phyloP scores from a whole-genome alignment of 2,329 filamentous ascomycete genomes.

The Trichoderma sp. region DNA sequence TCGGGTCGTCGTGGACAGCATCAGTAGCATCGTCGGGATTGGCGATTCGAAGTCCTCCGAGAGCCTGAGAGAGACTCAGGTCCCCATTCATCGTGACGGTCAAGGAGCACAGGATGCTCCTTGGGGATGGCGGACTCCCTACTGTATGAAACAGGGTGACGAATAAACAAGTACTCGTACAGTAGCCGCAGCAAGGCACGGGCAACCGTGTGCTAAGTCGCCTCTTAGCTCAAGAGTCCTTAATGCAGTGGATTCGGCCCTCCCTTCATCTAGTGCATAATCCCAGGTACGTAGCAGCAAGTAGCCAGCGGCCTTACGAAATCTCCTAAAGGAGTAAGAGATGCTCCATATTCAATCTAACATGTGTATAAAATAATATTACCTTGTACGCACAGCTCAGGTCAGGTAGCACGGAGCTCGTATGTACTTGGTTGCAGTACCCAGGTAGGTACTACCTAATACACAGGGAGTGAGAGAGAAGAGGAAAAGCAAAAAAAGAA shows the following conservation, averaged over 20 bases:
- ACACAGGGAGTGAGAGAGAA: background rate
- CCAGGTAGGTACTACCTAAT: background rate
- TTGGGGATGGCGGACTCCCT: constrained; percentile 20
- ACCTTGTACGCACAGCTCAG: background rate
- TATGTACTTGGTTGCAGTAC: background rate
- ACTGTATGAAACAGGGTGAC: constrained; percentile 15
- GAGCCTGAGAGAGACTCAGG: constrained; percentile 84
- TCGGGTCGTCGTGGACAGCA: constrained; percentile 30
- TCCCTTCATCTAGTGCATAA: constrained; percentile 10
- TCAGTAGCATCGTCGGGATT: constrained; percentile 78
- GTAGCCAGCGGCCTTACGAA: background rate
- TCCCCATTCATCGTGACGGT: constrained; percentile 76
- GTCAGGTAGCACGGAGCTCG: background rate
- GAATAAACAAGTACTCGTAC: constrained; percentile 18
- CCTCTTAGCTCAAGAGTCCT: constrained; percentile 8
- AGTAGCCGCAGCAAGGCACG: constrained; percentile 10
- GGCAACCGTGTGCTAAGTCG: constrained; percentile 9
- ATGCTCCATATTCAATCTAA: background rate
- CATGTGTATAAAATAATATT: background rate
- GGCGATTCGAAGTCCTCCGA: constrained; percentile 93
- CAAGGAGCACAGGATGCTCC: constrained; percentile 21
- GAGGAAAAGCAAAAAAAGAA: background rate
- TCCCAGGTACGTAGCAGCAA: background rate
- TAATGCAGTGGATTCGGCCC: constrained; percentile 3
- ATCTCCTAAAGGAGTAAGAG: background rate